Evolutionary conservation across 768 basidiomycete genomes (phyloP).

Genomic region (Cyclocybe cylindracea): DNA sequence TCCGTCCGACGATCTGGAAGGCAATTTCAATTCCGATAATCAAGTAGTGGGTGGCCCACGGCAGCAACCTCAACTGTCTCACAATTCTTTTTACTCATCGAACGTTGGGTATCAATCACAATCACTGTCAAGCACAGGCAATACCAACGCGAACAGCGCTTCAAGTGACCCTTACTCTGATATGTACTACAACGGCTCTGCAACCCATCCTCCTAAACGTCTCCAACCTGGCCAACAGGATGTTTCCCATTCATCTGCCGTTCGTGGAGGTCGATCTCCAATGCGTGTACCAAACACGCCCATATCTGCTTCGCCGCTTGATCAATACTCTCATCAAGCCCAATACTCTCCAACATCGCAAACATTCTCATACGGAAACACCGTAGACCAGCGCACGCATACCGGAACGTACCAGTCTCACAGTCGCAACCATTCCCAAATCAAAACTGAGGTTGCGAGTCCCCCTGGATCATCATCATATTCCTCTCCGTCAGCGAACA

Average conservation of each 20-base stretch:
- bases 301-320: slow-evolving; percentile 52
- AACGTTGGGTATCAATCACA: slow-evolving; percentile 60
- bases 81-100: slow-evolving; percentile 58
- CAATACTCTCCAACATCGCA: slow-evolving; percentile 64
- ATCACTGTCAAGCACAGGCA: slow-evolving; percentile 37
- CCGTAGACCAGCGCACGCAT: slow-evolving; percentile 39
- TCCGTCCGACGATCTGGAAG: slow-evolving; percentile 68
- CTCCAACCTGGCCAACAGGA: slow-evolving; percentile 54
- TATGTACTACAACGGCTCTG: slow-evolving; percentile 60
- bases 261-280: slow-evolving; percentile 61
- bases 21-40: slow-evolving; percentile 41
- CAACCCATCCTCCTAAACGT: slow-evolving; percentile 53
- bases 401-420: slow-evolving; percentile 54
- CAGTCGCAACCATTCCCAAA: slow-evolving; percentile 56
- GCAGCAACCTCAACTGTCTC: slow-evolving; percentile 42
- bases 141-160: slow-evolving; percentile 34
- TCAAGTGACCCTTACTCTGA: slow-evolving; percentile 54
- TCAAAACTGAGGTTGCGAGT: slow-evolving; percentile 30
- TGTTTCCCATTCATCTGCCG: slow-evolving; percentile 36
- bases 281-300: slow-evolving; percentile 54
- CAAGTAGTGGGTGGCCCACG: slow-evolving; percentile 34
- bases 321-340: slow-evolving; percentile 71
- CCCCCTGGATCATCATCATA: slow-evolving; percentile 56
- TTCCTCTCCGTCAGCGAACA: slow-evolving; percentile 45
- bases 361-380: slow-evolving; percentile 49